phyloP scores from a whole-genome alignment of 306 rosid species.

The Acacia acuminata region DNA sequence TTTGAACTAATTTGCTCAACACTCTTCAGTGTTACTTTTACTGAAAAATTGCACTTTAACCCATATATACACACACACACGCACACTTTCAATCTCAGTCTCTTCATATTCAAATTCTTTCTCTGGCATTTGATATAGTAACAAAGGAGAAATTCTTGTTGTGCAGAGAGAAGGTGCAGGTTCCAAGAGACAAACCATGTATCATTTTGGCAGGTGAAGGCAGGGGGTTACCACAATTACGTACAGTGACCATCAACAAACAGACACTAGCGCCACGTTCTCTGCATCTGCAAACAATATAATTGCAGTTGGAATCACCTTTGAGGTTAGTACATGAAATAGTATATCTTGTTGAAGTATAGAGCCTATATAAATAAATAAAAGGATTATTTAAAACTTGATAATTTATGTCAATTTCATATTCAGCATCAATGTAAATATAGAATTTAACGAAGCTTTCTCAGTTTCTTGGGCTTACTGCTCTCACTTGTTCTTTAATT shows the following conservation, averaged over 20 bases:
- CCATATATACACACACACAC: too few relatives aligned
- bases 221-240: constrained; percentile 23
- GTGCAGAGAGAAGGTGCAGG: constrained; percentile 41
- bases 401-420: not conserved
- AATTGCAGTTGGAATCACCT: constrained; percentile 36
- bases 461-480: too few relatives aligned
- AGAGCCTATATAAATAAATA: not conserved
- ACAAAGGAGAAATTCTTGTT: not conserved
- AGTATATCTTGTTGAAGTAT: not conserved
- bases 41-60: too few relatives aligned
- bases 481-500: too few relatives aligned
- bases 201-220: constrained; percentile 40
- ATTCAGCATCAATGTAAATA: not conserved
- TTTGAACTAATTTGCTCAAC: too few relatives aligned
- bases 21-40: too few relatives aligned
- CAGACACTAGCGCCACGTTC: constrained; percentile 46
- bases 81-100: too few relatives aligned
- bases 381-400: not conserved
- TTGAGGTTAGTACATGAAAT: constrained; percentile 24
- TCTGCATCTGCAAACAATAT: constrained; percentile 31
- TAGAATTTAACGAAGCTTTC: too few relatives aligned
- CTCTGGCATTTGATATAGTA: not conserved
- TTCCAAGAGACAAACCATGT: constrained; percentile 32
- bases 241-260: constrained; percentile 26
- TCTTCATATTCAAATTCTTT: too few relatives aligned